Conservation (phyloP, 202 grass and related monocot genomes). For the Brachypodium distachyon region DNA sequence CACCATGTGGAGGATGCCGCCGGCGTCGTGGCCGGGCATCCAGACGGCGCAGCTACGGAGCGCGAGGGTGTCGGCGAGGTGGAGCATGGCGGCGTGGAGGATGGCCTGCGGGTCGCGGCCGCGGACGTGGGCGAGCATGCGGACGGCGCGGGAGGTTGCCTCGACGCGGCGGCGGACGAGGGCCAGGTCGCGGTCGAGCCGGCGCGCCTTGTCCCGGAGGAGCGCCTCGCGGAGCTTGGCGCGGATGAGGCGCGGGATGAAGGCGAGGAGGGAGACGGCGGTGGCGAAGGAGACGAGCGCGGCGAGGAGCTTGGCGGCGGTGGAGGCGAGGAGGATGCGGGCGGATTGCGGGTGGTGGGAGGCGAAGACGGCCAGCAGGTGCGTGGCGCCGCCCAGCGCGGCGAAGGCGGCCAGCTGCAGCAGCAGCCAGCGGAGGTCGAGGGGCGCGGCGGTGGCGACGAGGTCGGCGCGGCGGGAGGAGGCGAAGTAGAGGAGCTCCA, state of each 20-base stretch:
- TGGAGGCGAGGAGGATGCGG: slow-evolving; percentile 28
- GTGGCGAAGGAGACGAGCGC: slow-evolving; percentile 40
- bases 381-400: slow-evolving; percentile 46
- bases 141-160: slow-evolving; percentile 35
- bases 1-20: neutral
- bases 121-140: slow-evolving; percentile 33
- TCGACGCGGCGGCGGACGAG: slow-evolving; percentile 39
- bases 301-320: slow-evolving; percentile 42
- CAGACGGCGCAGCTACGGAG: slow-evolving; percentile 51
- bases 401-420: slow-evolving; percentile 55
- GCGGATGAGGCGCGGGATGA: slow-evolving; percentile 53
- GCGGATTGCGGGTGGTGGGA: slow-evolving; percentile 35
- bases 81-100: slow-evolving; percentile 40
- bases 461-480: slow-evolving; percentile 20
- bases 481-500: slow-evolving; percentile 52
- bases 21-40: slow-evolving; percentile 17
- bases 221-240: slow-evolving; percentile 51
- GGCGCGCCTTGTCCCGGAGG: slow-evolving; percentile 44
- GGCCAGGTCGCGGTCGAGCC: slow-evolving; percentile 43
- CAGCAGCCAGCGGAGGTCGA: slow-evolving; percentile 44
- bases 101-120: slow-evolving; percentile 26
- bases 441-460: too few species aligned
- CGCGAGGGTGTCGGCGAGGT: slow-evolving; percentile 35
- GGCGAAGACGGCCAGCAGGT: slow-evolving; percentile 42
- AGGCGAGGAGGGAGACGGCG: slow-evolving; percentile 38